phyloP scores from a whole-genome alignment of 2,329 filamentous ascomycete species.

The Colletotrichum godetiae region DNA sequence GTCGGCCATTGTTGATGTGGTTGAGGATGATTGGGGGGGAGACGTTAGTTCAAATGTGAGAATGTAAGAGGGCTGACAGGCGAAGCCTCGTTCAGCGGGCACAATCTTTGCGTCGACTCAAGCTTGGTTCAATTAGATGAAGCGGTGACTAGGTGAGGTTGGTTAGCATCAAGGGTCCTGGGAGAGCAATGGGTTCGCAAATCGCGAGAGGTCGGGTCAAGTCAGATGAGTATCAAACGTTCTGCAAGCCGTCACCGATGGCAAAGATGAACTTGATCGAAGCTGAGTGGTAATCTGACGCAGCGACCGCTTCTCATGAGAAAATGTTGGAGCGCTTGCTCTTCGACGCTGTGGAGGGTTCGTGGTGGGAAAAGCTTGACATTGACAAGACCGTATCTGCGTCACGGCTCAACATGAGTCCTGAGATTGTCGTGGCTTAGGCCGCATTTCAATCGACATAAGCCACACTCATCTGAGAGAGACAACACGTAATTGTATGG shows the following conservation, averaged over 20 bases:
- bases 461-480: background rate
- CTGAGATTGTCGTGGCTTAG: background rate
- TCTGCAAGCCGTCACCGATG: background rate
- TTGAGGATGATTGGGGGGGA: background rate
- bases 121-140: background rate
- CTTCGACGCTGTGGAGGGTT: background rate
- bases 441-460: background rate
- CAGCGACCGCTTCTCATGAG: background rate
- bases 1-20: slow-evolving; percentile 57
- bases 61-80: background rate
- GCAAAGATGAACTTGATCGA: background rate
- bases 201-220: background rate
- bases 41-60: background rate
- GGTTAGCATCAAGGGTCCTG: background rate
- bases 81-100: background rate
- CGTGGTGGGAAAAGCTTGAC: background rate
- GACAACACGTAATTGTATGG: background rate
- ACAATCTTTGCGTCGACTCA: background rate
- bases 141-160: background rate
- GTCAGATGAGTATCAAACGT: background rate
- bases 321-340: slow-evolving; percentile 13
- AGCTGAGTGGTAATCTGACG: background rate
- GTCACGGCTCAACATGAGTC: background rate
- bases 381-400: background rate
- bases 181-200: background rate